Base-by-base conservation (phyloP, 2,329 filamentous ascomycete species). In the Domatiomyces globalis region DNA sequence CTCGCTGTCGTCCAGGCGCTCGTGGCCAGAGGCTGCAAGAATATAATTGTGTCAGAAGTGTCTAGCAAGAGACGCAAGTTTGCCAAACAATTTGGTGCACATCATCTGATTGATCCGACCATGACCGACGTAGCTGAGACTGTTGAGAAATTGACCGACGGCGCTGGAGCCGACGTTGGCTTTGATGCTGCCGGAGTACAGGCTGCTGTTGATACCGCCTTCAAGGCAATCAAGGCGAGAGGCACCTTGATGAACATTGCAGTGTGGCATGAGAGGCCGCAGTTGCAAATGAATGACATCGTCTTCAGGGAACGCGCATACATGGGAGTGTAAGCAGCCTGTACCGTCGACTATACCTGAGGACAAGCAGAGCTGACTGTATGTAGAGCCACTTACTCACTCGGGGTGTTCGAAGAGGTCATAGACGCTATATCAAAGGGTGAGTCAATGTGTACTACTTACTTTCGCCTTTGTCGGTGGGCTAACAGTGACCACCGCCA, bases 161-260 rank as follows among this genome's bases (percentile, higher is more conserved):
- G 66, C 62, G 27, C 66, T 68, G 75, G 74, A 17, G 72, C 71
- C 4, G 68, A 77, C 55, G 65, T 77, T 5, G 71, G 69, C 0
- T 78, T 72, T 55, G 75, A 78, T 57, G 72, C 71, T 27, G 74
- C 75, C 1, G 75, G 75, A 9, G 73, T 77, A 10, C 75, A 77
- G 57, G 59, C 67, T 4, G 73, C 69, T 6, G 65, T 78, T 5
- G 71, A 76, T 49, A 63, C 69, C 49, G 74, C 72, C 1, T 65
- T 77, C 10, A 66, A 70, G 42, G 71, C 73, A 0, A 65, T 74
- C 29, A 69, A 73, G 42, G 72, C 73, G 10, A 60, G 72, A 44
- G 75, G 74, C 2, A 76, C 72, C 1, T 65, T 77, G 27, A 69
- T 78, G 51, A 78, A 78, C 51, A 74, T 78, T 49, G 75, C 75